These are phyloP conservation scores for Quercus suber DNA, from an alignment of 306 rosid species.

Conservation along the genomic window DNA sequence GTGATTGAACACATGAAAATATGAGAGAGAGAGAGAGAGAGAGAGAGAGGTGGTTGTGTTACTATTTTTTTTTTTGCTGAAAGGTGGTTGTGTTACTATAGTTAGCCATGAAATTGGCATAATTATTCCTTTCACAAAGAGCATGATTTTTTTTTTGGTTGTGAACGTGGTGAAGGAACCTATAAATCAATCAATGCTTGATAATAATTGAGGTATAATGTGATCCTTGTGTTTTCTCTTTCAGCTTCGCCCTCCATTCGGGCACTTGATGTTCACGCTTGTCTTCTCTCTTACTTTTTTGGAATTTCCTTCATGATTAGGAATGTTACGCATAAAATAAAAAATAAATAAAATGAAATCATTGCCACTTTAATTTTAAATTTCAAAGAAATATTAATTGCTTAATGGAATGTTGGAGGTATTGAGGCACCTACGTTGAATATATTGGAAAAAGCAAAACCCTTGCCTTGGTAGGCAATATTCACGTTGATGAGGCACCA, in stretches of 20 bases:
- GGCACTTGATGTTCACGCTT: not conserved
- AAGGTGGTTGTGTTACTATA: slow-evolving; percentile 18
- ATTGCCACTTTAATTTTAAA: not conserved
- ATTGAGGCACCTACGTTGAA: not conserved
- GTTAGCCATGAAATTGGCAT: slow-evolving; percentile 14
- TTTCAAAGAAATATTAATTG: not conserved
- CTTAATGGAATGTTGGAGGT: not conserved
- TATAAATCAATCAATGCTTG: not conserved
- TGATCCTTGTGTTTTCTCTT: not conserved
- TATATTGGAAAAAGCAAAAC: not conserved
- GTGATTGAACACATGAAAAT: slow-evolving; percentile 21
- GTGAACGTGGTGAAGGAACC: no score
- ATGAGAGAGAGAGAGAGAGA: not conserved
- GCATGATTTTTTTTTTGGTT: no score
- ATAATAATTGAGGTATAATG: not conserved
- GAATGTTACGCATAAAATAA: not conserved
- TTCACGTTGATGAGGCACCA: not conserved
- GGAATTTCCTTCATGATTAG: no score
- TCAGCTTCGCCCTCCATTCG: not conserved
- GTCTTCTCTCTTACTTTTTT: no score
- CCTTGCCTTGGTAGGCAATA: not conserved
- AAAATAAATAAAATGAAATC: not conserved
- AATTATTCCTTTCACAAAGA: slow-evolving; percentile 16
- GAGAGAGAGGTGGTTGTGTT: not conserved
- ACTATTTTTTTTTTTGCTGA: no score